Evolutionary conservation across 371 early-diverging fungal genomes (phyloP).

Genomic region (Coemansia sp.): DNA sequence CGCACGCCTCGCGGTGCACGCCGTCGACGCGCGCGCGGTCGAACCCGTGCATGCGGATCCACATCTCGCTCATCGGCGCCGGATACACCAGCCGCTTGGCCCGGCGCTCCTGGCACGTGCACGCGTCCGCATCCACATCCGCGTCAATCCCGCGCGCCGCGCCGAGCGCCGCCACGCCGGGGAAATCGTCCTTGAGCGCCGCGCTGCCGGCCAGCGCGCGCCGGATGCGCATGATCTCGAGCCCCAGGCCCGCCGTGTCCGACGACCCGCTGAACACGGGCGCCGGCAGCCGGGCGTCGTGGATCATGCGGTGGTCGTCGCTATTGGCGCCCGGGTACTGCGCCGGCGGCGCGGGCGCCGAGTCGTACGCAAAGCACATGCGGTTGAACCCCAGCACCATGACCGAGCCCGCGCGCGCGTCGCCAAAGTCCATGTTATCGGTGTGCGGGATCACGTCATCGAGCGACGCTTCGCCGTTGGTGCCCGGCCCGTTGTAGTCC

Average conservation of each 20-base stretch:
- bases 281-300: not conserved
- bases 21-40: constrained; percentile 29
- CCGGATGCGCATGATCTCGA: constrained; percentile 36
- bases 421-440: constrained; percentile 20
- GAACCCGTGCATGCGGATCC: constrained; percentile 48
- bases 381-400: constrained; percentile 47
- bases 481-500: constrained; percentile 34
- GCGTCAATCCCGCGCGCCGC: not conserved
- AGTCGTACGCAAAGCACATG: constrained; percentile 49
- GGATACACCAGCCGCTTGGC: constrained; percentile 29
- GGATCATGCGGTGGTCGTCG: not conserved
- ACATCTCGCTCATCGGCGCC: constrained; percentile 29
- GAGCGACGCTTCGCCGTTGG: constrained; percentile 29
- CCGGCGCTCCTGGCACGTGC: not conserved
- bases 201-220: constrained; percentile 12
- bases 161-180: constrained; percentile 14
- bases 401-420: constrained; percentile 25
- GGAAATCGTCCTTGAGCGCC: constrained; percentile 22
- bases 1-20: constrained; percentile 29
- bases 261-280: constrained; percentile 39
- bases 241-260: constrained; percentile 9
- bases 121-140: not conserved
- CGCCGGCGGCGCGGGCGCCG: constrained; percentile 24
- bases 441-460: constrained; percentile 38
- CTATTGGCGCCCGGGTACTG: constrained; percentile 20